Evolutionary conservation across 805 yeast genomes (phyloP), one percentile per base, ranked within the genome.

Genomic region (Tetrapisispora arboricola): DNA sequence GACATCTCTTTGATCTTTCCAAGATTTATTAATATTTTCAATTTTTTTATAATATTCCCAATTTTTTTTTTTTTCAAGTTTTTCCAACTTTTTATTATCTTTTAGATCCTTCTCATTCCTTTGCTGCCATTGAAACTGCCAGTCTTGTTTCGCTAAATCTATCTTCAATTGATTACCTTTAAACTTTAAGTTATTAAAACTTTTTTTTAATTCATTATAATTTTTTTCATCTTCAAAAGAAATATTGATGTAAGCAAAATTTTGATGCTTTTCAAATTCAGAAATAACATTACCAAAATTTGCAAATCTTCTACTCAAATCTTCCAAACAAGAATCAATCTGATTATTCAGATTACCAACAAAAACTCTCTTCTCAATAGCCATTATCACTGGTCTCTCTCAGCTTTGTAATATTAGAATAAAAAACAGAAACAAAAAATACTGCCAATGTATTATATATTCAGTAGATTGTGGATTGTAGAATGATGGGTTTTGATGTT

Each of bases 141-240:
- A 82, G 33, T 65, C 66, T 0, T 77, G 77, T 48, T 71, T 75
- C 3, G 96, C 96, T 34, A 64, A 57, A 39, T 71, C 76, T 9
- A 90, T 62, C 2, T 67, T 66, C 27, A 90, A 59, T 40, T 71
- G 75, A 20, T 80, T 69, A 2, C 94, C 95, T 70, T 83, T 85
- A 61, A 71, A 90, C 20, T 72, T 73, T 1, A 81, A 73, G 24
- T 88, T 92, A 55, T 85, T 73, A 47, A 84, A 71, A 0, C 82
- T 66, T 6, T 63, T 57, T 43, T 71, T 70, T 39, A 90, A 60
- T 36, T 72, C 73, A 1, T 60, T 63, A 41, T 70, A 75, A 13
- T 32, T 39, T 9, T 38, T 16, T 27, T 69, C 65, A 3, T 67
- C 65, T 1, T 68, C 58, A 11, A 80, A 58, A n/a, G 66, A 61